Evolutionary conservation across 1,284 basidiomycete species (phyloP).

Genomic region (Clitocybe nebularis): DNA sequence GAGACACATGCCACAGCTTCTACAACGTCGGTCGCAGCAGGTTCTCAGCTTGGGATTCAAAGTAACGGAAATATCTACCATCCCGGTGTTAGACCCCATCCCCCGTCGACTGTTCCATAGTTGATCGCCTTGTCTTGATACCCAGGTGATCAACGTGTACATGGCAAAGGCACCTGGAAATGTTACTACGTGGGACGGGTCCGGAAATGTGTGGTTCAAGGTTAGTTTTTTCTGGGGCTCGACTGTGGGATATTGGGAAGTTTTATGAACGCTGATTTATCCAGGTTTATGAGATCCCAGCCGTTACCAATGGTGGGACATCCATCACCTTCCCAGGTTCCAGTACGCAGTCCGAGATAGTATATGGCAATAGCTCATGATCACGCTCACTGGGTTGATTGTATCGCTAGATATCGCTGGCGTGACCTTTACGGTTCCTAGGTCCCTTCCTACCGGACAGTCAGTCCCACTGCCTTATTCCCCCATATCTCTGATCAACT

Average conservation of each 20-base stretch:
- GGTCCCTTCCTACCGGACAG: slow-evolving; percentile 40
- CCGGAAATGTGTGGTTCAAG: slow-evolving; percentile 39
- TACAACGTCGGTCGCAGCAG: slow-evolving; percentile 29
- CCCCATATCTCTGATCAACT: no score
- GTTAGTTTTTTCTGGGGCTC: no score
- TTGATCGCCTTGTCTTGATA: slow-evolving; percentile 2
- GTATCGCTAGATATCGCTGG: slow-evolving; percentile 27
- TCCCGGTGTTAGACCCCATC: slow-evolving; percentile 27
- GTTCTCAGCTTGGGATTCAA: slow-evolving; percentile 27
- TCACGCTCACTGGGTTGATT: no score
- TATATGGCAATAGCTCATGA: no score
- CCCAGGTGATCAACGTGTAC: slow-evolving; percentile 34
- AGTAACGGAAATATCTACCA: slow-evolving; percentile 35
- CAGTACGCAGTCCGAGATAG: no score
- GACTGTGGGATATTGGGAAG: no score
- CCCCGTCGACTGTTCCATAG: not conserved
- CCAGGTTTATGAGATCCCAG: slow-evolving; percentile 36
- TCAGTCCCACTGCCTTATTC: no score
- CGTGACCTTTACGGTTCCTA: slow-evolving; percentile 41
- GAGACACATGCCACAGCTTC: slow-evolving; percentile 27
- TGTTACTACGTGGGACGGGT: slow-evolving; percentile 31
- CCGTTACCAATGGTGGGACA: slow-evolving; percentile 35
- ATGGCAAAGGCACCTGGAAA: slow-evolving; percentile 35
- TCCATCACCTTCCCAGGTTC: slow-evolving; percentile 37
- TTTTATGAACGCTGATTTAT: no score